A percentile compares a stretch with the other conserved stretches of the same genome.
Conservation (phyloP, 257 asterid species). For the Solanum ossicruentum region DNA sequence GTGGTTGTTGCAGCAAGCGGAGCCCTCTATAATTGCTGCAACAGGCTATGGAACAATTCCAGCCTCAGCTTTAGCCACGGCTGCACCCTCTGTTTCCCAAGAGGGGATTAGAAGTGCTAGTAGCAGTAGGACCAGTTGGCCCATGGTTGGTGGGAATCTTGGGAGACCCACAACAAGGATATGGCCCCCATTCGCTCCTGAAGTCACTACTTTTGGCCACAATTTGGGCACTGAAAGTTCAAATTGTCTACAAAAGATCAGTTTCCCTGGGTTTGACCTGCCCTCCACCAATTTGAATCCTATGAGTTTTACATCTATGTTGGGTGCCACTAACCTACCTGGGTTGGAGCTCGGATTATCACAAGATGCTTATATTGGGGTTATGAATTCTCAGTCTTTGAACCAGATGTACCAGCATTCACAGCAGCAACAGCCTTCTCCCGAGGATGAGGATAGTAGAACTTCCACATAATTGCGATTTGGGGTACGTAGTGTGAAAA, state of each 20-base stretch:
- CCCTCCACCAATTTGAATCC: slow-evolving; percentile 29
- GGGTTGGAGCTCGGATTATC: slow-evolving; percentile 69
- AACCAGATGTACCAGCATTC: slow-evolving; percentile 51
- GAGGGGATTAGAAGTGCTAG: slow-evolving; percentile 16
- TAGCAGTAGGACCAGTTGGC: slow-evolving; percentile 39
- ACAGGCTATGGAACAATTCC: slow-evolving; percentile 70
- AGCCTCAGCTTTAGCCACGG: slow-evolving; percentile 51
- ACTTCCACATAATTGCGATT: neutral
- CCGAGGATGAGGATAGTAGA: slow-evolving; percentile 40
- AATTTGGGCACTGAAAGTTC: slow-evolving; percentile 31
- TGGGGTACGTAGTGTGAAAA: neutral
- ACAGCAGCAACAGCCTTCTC: slow-evolving; percentile 10
- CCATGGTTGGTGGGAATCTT: slow-evolving; percentile 30
- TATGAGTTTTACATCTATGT: slow-evolving; percentile 49
- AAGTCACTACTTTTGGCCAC: neutral
- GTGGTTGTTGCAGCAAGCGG: slow-evolving; percentile 68
- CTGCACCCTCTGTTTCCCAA: slow-evolving; percentile 32
- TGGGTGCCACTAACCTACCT: slow-evolving; percentile 35
- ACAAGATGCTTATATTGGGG: slow-evolving; percentile 54
- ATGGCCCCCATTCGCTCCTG: slow-evolving; percentile 31
- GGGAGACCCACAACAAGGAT: slow-evolving; percentile 31
- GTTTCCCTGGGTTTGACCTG: slow-evolving; percentile 47
- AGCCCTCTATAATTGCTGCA: slow-evolving; percentile 65
- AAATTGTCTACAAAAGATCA: slow-evolving; percentile 34
- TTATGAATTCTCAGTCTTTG: slow-evolving; percentile 31